Conservation (phyloP, 108 stramenopile species). For the Discostella stelligeroides region DNA sequence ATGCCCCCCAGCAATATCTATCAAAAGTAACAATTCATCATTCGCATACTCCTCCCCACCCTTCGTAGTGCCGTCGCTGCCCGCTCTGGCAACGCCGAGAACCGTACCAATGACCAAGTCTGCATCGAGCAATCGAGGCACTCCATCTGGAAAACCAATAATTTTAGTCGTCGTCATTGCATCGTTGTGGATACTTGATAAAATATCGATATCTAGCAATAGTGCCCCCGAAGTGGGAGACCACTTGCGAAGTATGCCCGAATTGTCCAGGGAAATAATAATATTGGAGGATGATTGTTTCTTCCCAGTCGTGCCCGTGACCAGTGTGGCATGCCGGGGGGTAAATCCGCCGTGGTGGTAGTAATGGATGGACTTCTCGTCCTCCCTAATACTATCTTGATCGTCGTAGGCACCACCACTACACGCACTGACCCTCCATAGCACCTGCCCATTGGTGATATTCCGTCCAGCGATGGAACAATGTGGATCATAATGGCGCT, state of each 20-base stretch:
- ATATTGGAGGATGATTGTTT: background rate
- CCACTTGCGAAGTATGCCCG: conserved; percentile 61
- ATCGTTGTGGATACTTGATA: too few species aligned
- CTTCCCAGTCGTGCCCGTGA: conserved; percentile 1
- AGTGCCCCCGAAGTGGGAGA: conserved; percentile 40
- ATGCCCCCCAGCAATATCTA: conserved; percentile 1
- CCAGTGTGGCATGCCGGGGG: conserved; percentile 38
- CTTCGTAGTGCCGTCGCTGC: too few species aligned
- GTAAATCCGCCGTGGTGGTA: background rate
- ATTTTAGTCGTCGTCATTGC: background rate
- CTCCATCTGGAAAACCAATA: background rate
- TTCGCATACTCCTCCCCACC: too few species aligned
- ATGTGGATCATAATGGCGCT: conserved; percentile 5
- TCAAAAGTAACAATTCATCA: conserved; percentile 17
- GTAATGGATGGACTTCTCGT: too few species aligned
- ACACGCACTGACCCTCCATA: conserved; percentile 80
- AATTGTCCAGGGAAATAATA: conserved; percentile 59
- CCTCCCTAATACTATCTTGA: too few species aligned
- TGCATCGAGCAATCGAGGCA: background rate
- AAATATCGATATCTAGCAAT: conserved; percentile 48
- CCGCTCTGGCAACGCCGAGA: too few species aligned
- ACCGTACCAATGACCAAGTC: conserved; percentile 15
- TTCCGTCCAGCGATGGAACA: conserved; percentile 65
- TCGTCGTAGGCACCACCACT: background rate
- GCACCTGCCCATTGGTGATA: conserved; percentile 46